Base-by-base conservation (phyloP, 306 rosid species). In the Cotoneaster glaucophyllus region DNA sequence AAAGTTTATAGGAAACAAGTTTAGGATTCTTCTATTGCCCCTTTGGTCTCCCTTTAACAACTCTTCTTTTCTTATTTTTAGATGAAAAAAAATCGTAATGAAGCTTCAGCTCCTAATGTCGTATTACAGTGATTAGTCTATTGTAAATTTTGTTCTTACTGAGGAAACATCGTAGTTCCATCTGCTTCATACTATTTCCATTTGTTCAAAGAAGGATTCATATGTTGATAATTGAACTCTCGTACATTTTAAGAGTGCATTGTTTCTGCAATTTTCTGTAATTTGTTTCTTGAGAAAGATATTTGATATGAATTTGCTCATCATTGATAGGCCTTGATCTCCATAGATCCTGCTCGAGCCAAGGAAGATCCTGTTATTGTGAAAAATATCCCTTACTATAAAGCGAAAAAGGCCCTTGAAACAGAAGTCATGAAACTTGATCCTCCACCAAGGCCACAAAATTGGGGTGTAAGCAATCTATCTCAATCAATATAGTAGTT, bases 291-390 rank as follows among this genome's bases (percentile, higher is more conserved):
- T 65, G 45, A 61, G 32, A 39, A 67, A 37, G 48, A 15, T 41
- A 56, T 37, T 69, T 80, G 39, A 67, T 67, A 43, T 61, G 19
- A 34, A 74, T 76, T 82, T 24, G 21, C 61, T 67, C 52, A 73
- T 68, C 69, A 78, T 81, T 79, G 69, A 61, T 86, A 95, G 99
- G 93, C 89, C 70, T 85, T 95, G 86, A 89, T 84, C 82, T 87
- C 97, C 67, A 81, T 92, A 58, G 97, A 95, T 80, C 99, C 99
- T 83, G 91, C 43, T 37, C 96, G 99, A 34, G 97, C 97, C 73
- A 90, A 86, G 87, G 92, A 88, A 67, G 99, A 92, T 79, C 96
- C 97, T 77, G 90, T 90, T 77, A 78, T 95, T 31, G 97, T 92
- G 82, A 92, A 82, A 84, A 92, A 90, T 73, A 32, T 95, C 57